These are phyloP conservation scores for Hemerocallis citrina DNA, from an alignment of 106 monocot genomes.

Conservation along the genomic window DNA sequence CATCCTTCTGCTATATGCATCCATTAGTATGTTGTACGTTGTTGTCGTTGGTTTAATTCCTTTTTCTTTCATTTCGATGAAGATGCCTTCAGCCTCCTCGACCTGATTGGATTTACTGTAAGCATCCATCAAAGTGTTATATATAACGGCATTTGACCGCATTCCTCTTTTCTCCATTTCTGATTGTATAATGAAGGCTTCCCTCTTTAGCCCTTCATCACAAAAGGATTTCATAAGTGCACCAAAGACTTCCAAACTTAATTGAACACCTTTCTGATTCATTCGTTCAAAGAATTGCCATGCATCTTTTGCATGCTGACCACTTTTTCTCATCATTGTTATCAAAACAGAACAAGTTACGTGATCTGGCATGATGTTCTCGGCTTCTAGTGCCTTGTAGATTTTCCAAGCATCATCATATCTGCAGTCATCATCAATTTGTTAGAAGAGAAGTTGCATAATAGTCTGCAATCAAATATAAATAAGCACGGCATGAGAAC, in stretches of 20 bases:
- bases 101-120: constrained; percentile 73
- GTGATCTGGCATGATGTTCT: constrained; percentile 80
- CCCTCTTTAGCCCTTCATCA: constrained; percentile 73
- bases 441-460: not conserved
- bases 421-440: constrained; percentile 27
- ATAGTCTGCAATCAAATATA: not conserved
- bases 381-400: constrained; percentile 63
- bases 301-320: constrained; percentile 60
- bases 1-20: constrained; percentile 88
- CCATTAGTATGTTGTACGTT: constrained; percentile 91
- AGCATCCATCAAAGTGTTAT: constrained; percentile 90
- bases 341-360: constrained; percentile 80
- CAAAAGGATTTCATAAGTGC: constrained; percentile 84
- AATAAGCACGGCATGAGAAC: too few species aligned
- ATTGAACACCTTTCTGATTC: constrained; percentile 78
- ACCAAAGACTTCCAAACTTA: constrained; percentile 56
- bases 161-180: constrained; percentile 97
- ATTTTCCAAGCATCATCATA: constrained; percentile 87
- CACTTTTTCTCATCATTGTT: constrained; percentile 67
- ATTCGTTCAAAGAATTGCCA: constrained; percentile 85
- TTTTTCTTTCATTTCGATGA: constrained; percentile 79
- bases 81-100: constrained; percentile 90
- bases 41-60: constrained; percentile 54
- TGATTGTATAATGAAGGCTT: constrained; percentile 83
- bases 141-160: constrained; percentile 66